phyloP scores from a whole-genome alignment of 1,284 basidiomycete species.

The Fomes fomentarius region DNA sequence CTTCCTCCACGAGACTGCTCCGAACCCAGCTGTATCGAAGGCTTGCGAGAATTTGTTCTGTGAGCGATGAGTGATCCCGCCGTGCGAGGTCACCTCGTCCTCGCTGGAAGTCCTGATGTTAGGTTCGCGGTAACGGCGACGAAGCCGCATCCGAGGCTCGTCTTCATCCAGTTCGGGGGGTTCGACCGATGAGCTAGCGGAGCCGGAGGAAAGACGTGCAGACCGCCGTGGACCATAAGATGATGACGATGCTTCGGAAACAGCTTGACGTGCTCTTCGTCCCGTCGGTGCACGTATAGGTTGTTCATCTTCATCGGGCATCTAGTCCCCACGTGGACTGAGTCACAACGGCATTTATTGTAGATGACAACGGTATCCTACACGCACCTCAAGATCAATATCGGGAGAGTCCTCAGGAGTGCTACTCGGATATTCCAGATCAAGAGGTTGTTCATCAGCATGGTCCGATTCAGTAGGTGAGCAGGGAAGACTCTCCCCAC shows the following conservation, averaged over 20 bases:
- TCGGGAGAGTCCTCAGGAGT: slow-evolving; percentile 11
- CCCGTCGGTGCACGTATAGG: not conserved
- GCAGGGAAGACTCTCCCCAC: too few relatives aligned
- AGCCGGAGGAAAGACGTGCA: slow-evolving; percentile 16
- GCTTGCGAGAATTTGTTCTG: slow-evolving; percentile 2
- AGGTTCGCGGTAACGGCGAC: slow-evolving; percentile 7
- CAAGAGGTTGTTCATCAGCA: slow-evolving; percentile 11
- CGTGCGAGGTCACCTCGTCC: slow-evolving; percentile 9
- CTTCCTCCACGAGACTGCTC: slow-evolving; percentile 26
- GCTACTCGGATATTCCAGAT: slow-evolving; percentile 16
- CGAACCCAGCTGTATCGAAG: slow-evolving; percentile 19
- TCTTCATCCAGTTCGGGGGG: slow-evolving; percentile 6
- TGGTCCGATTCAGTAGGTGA: slow-evolving; percentile 11
- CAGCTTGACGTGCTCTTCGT: slow-evolving; percentile 7
- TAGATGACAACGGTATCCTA: not conserved
- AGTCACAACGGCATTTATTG: slow-evolving; percentile 1
- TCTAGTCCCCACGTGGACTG: not conserved
- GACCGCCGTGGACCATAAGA: slow-evolving; percentile 18
- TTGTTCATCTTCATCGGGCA: not conserved
- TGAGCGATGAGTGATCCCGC: slow-evolving; percentile 6
- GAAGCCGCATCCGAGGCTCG: slow-evolving; percentile 7
- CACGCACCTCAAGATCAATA: slow-evolving; percentile 19
- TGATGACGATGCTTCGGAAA: slow-evolving; percentile 7
- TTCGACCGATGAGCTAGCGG: slow-evolving; percentile 24
- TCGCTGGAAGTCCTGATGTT: slow-evolving; percentile 16